Evolutionary conservation across 2,329 filamentous ascomycete genomes (phyloP).

Genomic region (Elsinoe australis): DNA sequence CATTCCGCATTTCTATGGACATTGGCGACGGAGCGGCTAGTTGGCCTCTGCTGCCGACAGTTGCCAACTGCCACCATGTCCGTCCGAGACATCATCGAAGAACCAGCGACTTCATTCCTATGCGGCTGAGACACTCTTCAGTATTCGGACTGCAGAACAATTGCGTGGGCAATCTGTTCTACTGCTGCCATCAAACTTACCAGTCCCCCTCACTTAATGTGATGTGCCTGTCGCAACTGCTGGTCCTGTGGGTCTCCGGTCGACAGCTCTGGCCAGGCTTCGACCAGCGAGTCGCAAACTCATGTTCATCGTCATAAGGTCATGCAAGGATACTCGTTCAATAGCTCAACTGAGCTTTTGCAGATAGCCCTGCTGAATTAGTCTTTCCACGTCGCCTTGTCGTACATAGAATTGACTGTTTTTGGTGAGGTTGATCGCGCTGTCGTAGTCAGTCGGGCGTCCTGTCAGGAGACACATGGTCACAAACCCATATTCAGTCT

Average conservation of each 20-base stretch:
- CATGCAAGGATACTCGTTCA: not conserved
- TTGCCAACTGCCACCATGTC: slow-evolving; percentile 4
- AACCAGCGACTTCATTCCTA: not conserved
- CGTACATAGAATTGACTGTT: slow-evolving; percentile 98
- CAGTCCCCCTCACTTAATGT: not conserved
- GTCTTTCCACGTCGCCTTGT: slow-evolving; percentile 86
- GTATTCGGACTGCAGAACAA: not conserved
- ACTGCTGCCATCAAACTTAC: not conserved
- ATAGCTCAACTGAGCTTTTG: slow-evolving; percentile 69
- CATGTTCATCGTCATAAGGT: no score
- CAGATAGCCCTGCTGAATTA: slow-evolving; percentile 91
- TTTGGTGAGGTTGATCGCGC: slow-evolving; percentile 90
- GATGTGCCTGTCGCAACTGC: no score
- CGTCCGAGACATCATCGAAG: slow-evolving; percentile 12
- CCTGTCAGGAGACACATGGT: not conserved
- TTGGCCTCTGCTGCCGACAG: not conserved
- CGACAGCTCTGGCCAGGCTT: no score
- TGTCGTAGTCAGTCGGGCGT: slow-evolving; percentile 34
- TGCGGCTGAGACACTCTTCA: slow-evolving; percentile 12
- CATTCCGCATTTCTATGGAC: no score
- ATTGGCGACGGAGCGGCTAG: not conserved
- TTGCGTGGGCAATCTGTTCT: not conserved
- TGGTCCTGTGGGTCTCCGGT: no score
- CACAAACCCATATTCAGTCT: slow-evolving; percentile 93
- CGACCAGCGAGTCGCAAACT: no score